Base-by-base conservation (phyloP, 805 yeast species). In the Saccharomyces eubayanus region DNA sequence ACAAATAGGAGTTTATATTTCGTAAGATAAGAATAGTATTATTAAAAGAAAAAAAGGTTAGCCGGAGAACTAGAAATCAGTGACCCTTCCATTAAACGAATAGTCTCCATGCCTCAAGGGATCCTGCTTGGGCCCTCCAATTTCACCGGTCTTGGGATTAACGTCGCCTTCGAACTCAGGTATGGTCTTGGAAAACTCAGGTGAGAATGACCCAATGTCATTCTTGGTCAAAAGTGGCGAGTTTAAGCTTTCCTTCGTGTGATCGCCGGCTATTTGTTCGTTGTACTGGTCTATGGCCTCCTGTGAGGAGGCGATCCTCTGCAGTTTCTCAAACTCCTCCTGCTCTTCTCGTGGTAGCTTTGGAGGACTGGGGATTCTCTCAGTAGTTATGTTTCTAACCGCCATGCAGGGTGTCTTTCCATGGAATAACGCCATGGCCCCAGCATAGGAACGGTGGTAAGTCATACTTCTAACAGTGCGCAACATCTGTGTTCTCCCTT, bases 71-170 rank as follows among this genome's bases (percentile, higher is more conserved):
- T 71, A 94, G 65, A 94, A 94, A 68, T 94, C 99, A 1, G 98
- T 92, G 30, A 89, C 97, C 66, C 98, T 81, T 0, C 99, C 99
- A 65, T 94, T 92, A 70, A 85, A 94, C 8, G 97, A 85, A 81
- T 95, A 94, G 63, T 91, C 98, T 16, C 90, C 90, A 62, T 89
- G 92, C 62, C 83, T 82, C 58, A 89, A 76, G 0, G 99, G 99
- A 65, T 94, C 97, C 69, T 94, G 98, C 65, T 94, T 94, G 28
- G 99, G 99, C 0, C 99, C 99, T 49, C 96, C 96, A 24, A 85
- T 77, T 71, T 94, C 99, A 2, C 99, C 99, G 0, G 99, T 94
- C 54, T 75, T 79, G 0, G 99, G 99, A 66, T 94, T 94, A 16
- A 78, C 82, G 57, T 90, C 91, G 1, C 99, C 99, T 70, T 91